These are phyloP conservation scores for Epichloe sp. DNA, from an alignment of 2,329 filamentous ascomycete species.

Conservation along the genomic window DNA sequence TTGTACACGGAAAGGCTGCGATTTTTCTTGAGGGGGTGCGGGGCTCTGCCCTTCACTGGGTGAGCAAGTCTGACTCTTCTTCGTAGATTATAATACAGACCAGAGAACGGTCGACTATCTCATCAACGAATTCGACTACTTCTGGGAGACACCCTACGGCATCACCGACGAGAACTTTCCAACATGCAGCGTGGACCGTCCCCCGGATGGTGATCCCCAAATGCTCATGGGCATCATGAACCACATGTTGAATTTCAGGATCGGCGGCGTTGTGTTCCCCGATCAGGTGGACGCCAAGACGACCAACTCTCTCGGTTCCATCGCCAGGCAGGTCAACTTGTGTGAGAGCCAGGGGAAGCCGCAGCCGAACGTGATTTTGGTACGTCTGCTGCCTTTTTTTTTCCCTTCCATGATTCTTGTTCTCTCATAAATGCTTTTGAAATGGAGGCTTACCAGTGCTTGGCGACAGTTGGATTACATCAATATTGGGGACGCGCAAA, in stretches of 20 bases:
- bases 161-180: constrained; percentile 46
- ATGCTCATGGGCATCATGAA: constrained; percentile 32
- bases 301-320: constrained; percentile 23
- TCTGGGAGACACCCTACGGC: constrained; percentile 63
- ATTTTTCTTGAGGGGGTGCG: neutral
- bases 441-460: constrained; percentile 7
- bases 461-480: constrained; percentile 29
- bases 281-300: constrained; percentile 15
- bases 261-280: constrained; percentile 23
- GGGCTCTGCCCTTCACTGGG: neutral
- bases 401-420: neutral
- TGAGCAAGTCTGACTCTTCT: neutral
- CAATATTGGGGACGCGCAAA: constrained; percentile 25
- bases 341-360: constrained; percentile 14
- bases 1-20: too few species aligned
- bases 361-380: constrained; percentile 22
- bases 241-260: constrained; percentile 21
- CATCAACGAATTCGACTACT: constrained; percentile 48
- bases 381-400: constrained; percentile 7
- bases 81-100: constrained; percentile 45
- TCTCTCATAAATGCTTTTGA: neutral
- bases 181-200: constrained; percentile 53
- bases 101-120: constrained; percentile 44
- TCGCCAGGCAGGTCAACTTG: constrained; percentile 16
- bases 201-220: constrained; percentile 25